Conservation (phyloP, 2,329 filamentous ascomycete genomes). For the Atkinsonella texensis region DNA sequence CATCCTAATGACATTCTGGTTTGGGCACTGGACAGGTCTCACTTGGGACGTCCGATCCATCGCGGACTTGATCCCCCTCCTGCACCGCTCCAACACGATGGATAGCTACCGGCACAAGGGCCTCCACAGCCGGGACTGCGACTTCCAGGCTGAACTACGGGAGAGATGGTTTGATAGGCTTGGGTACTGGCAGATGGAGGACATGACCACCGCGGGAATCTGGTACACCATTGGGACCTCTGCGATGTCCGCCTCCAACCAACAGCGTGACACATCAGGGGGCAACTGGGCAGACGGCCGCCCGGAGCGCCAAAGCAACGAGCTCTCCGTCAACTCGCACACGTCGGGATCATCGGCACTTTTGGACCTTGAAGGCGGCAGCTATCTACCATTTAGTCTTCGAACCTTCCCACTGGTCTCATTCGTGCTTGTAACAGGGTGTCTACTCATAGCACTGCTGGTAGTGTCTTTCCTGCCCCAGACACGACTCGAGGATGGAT, state of each 20-base stretch:
- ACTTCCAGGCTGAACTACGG: conserved; percentile 41
- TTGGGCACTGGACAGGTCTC: conserved; percentile 56
- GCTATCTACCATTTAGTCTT: conserved; percentile 69
- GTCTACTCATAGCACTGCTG: conserved; percentile 58
- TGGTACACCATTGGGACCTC: conserved; percentile 66
- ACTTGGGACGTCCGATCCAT: conserved; percentile 77
- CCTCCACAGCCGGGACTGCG: conserved; percentile 35
- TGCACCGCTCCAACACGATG: conserved; percentile 70
- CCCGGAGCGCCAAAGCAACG: conserved; percentile 13
- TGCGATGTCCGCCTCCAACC: conserved; percentile 16
- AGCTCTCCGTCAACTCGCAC: conserved; percentile 19
- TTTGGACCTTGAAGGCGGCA: conserved; percentile 27
- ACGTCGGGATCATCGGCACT: conserved; percentile 12
- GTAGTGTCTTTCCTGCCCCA: conserved; percentile 66
- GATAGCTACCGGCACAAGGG: conserved; percentile 58
- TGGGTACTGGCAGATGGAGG: conserved; percentile 74
- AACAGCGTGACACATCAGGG: not conserved
- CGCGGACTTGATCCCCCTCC: conserved; percentile 66
- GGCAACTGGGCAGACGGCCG: not conserved
- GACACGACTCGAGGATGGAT: conserved; percentile 55
- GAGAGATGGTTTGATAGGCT: conserved; percentile 55
- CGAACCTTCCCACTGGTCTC: conserved; percentile 52
- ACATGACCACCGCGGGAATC: conserved; percentile 49
- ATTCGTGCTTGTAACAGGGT: conserved; percentile 47
- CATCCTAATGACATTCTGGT: conserved; percentile 50